These are phyloP conservation scores for Amphicarpaea edgeworthii DNA, from an alignment of 306 rosid species.

Conservation along the genomic window DNA sequence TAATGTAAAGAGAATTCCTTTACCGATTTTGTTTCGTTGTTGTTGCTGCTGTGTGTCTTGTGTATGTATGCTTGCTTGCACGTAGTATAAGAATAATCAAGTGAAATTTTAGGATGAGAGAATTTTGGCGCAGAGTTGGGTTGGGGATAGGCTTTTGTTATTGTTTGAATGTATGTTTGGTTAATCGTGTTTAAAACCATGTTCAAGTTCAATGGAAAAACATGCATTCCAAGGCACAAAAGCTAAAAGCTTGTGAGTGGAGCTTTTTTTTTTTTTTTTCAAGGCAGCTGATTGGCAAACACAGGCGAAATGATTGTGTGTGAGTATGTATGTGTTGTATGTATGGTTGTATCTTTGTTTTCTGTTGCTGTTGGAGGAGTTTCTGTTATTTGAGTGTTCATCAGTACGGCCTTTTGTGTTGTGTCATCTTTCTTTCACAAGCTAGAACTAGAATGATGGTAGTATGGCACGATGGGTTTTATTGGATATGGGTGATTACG, in stretches of 20 bases:
- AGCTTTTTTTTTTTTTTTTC: too few relatives aligned
- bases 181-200: too few relatives aligned
- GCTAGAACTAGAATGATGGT: slow-evolving; percentile 15
- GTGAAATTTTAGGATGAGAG: neutral
- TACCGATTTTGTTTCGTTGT: too few relatives aligned
- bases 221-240: too few relatives aligned
- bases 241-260: too few relatives aligned
- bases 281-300: too few relatives aligned
- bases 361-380: neutral
- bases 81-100: too few relatives aligned
- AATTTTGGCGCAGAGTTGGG: too few relatives aligned
- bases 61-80: too few relatives aligned
- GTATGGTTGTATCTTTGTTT: neutral
- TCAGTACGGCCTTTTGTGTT: neutral
- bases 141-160: neutral
- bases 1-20: too few relatives aligned
- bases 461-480: neutral
- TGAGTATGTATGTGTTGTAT: neutral
- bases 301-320: neutral
- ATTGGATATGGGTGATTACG: neutral
- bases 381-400: neutral
- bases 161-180: neutral
- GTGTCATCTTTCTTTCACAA: neutral
- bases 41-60: too few relatives aligned
- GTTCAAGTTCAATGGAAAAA: too few relatives aligned